These are phyloP conservation scores for Penicillium goetzii DNA, from an alignment of 495 filamentous ascomycete genomes.

Conservation along the genomic window DNA sequence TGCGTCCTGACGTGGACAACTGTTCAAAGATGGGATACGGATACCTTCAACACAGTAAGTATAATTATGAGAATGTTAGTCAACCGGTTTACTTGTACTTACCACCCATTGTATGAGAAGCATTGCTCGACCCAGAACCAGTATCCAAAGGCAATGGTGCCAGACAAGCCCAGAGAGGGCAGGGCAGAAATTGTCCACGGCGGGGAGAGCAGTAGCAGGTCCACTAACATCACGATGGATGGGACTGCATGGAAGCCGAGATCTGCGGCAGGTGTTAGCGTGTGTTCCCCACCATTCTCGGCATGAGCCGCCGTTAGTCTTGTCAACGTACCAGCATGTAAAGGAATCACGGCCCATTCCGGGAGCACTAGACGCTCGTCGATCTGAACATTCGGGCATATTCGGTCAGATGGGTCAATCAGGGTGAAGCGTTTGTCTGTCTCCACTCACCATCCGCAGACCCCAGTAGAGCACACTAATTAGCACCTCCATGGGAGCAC, in stretches of 20 bases:
- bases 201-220: conserved; percentile 76
- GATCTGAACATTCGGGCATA: conserved; percentile 49
- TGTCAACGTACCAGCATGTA: conserved; percentile 45
- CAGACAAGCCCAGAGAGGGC: conserved; percentile 64
- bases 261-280: conserved; percentile 51
- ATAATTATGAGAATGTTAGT: background rate
- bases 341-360: conserved; percentile 47
- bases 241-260: conserved; percentile 81
- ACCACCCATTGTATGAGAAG: conserved; percentile 75
- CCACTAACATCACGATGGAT: conserved; percentile 68
- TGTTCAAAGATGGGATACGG: conserved; percentile 83
- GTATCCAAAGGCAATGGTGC: conserved; percentile 70
- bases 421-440: background rate
- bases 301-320: background rate
- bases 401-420: conserved; percentile 9
- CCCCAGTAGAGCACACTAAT: conserved; percentile 88
- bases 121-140: conserved; percentile 90
- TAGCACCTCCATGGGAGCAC: conserved; percentile 77
- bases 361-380: conserved; percentile 66
- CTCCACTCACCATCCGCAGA: conserved; percentile 51
- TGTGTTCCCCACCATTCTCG: background rate
- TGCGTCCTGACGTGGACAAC: conserved; percentile 62
- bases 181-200: conserved; percentile 74
- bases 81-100: conserved; percentile 26
- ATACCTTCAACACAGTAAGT: conserved; percentile 58